Evolutionary conservation across 768 basidiomycete genomes (phyloP).

Genomic region (Gloeophyllum trabeum): DNA sequence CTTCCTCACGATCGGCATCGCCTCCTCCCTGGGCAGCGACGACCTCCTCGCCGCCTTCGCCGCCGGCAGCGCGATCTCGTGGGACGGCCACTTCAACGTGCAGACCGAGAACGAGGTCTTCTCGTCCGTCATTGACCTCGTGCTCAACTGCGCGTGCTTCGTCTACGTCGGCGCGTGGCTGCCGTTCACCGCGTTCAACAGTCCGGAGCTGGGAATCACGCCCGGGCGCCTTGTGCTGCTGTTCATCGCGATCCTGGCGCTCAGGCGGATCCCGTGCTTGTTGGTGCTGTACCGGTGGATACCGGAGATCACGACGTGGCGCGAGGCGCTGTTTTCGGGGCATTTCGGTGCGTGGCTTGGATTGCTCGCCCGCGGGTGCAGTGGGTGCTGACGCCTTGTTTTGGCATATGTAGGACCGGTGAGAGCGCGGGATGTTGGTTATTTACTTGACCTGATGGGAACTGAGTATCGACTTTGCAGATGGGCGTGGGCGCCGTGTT

Average conservation of each 20-base stretch:
- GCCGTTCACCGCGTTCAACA: conserved; percentile 49
- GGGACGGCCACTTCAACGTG: conserved; percentile 77
- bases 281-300: conserved; percentile 72
- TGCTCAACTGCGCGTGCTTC: conserved; percentile 74
- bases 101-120: conserved; percentile 82
- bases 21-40: conserved; percentile 72
- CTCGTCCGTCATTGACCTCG: conserved; percentile 82
- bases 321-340: conserved; percentile 83
- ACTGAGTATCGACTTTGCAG: too few species aligned
- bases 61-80: conserved; percentile 81
- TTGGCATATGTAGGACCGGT: conserved; percentile 35
- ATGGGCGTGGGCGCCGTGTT: conserved; percentile 94
- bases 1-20: conserved; percentile 68
- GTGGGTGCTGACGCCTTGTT: neutral
- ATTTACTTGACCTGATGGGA: too few species aligned
- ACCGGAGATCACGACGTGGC: conserved; percentile 78
- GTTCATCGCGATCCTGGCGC: conserved; percentile 50
- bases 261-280: conserved; percentile 77
- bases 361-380: neutral
- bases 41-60: conserved; percentile 88
- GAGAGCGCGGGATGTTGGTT: conserved; percentile 12
- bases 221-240: conserved; percentile 67
- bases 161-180: conserved; percentile 86
- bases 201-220: conserved; percentile 43
- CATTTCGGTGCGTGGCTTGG: conserved; percentile 58